Base-by-base conservation (phyloP, 768 basidiomycete species). In the Lentinula boryana region DNA sequence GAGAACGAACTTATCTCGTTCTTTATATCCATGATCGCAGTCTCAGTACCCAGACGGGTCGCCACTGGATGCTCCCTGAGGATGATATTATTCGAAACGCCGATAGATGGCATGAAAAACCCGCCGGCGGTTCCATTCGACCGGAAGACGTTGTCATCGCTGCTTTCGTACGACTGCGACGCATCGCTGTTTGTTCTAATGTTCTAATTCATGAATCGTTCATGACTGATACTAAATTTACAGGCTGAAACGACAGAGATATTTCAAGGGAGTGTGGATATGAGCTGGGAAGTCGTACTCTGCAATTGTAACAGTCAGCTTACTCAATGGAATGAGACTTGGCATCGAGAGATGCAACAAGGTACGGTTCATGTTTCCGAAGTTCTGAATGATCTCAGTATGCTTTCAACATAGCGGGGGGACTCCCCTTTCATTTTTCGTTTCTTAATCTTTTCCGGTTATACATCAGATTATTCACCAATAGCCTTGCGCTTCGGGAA, bases 31-130 rank as follows among this genome's bases (percentile, higher is more conserved):
- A 94, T 67, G 91, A 94, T 71, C 86, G 91, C 40, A 90, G 88
- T 67, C 79, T 93, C 50, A 89, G 87, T 73, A 92, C 88, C 6
- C 91, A 93, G 71, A 93, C 91, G 1, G 92, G 91, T 52, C 79
- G 88, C 46, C 85, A 84, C 62, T 93, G 90, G 90, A 93, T 93
- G 92, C 80, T 94, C 18, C 89, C 88, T 8, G 91, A 93, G 76
- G 89, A 90, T 68, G 89, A 92, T 58, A 79, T 92, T 61, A 82
- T 93, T 62, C 80, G 87, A 62, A 80, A 88, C 66, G 81, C 88
- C 4, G 74, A 71, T 40, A 80, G 77, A 23, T 94, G 92, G 91
- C 91, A 92, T 69, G 80, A 84, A 68, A 78, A 79, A 41, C 80
- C 81, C 51, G 80, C 80, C 56, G 71, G 75, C 56, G 71, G 75